These are phyloP conservation scores for Komagataella mondaviorum DNA, from an alignment of 805 yeast species.

Conservation along the genomic window DNA sequence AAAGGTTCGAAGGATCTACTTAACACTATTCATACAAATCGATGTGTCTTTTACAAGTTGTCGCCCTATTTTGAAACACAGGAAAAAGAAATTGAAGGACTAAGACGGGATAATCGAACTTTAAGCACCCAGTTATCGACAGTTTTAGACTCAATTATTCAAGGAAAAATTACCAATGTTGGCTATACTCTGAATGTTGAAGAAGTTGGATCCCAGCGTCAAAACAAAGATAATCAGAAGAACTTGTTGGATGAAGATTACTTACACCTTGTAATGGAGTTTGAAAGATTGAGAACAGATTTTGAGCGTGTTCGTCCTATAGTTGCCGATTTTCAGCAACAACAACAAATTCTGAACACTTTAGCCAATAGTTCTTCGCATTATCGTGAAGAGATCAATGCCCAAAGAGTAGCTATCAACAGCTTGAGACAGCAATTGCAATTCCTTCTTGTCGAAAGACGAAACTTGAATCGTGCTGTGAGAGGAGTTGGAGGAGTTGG, in stretches of 20 bases:
- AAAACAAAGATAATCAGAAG: slow-evolving; percentile 11
- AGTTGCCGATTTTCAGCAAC: slow-evolving; percentile 11
- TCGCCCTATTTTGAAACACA: slow-evolving; percentile 12
- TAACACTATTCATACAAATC: slow-evolving; percentile 13
- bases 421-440: slow-evolving; percentile 38
- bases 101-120: slow-evolving; percentile 22
- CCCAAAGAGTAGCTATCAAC: slow-evolving; percentile 28
- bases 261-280: slow-evolving; percentile 22
- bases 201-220: slow-evolving; percentile 21
- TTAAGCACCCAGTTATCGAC: slow-evolving; percentile 30
- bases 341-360: slow-evolving; percentile 10
- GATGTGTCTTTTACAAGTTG: slow-evolving; percentile 16
- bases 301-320: slow-evolving; percentile 18
- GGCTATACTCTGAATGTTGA: slow-evolving; percentile 34
- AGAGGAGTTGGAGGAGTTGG: neutral
- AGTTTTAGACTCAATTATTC: slow-evolving; percentile 30
- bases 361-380: slow-evolving; percentile 13
- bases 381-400: slow-evolving; percentile 26
- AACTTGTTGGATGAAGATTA: slow-evolving; percentile 12
- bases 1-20: slow-evolving; percentile 18
- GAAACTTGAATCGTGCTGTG: slow-evolving; percentile 11
- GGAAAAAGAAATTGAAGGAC: slow-evolving; percentile 13
- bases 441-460: slow-evolving; percentile 28
- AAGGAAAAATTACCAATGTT: slow-evolving; percentile 34
- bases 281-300: slow-evolving; percentile 28